These are phyloP conservation scores for Tagetes patula DNA, from an alignment of 129 eudicot genomes.

Conservation along the genomic window DNA sequence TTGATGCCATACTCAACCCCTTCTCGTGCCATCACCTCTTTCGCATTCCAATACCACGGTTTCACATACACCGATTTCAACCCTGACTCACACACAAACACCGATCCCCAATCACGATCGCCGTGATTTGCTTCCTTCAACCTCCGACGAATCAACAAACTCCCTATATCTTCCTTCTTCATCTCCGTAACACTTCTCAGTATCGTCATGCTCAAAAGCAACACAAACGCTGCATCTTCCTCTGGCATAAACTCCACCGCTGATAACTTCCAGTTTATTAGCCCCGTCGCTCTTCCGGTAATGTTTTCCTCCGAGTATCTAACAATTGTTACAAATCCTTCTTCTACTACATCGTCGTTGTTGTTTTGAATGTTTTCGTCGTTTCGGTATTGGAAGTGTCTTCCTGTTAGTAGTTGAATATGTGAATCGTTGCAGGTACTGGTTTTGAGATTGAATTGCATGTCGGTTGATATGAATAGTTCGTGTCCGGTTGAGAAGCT, in stretches of 20 bases:
- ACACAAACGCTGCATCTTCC: slow-evolving; percentile 69
- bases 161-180: slow-evolving; percentile 69
- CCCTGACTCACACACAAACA: slow-evolving; percentile 45
- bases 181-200: slow-evolving; percentile 68
- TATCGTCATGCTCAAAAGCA: slow-evolving; percentile 53
- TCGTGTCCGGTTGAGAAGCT: slow-evolving; percentile 74
- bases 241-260: slow-evolving; percentile 68
- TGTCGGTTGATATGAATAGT: slow-evolving; percentile 41
- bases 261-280: slow-evolving; percentile 78
- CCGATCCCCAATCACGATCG: slow-evolving; percentile 85
- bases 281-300: slow-evolving; percentile 84
- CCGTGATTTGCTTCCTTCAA: slow-evolving; percentile 64
- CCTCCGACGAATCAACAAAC: slow-evolving; percentile 65
- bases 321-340: slow-evolving; percentile 71
- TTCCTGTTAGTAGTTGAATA: slow-evolving; percentile 64
- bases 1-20: slow-evolving; percentile 37
- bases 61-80: slow-evolving; percentile 44
- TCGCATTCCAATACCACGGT: slow-evolving; percentile 82
- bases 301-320: slow-evolving; percentile 72
- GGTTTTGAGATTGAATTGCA: slow-evolving; percentile 46
- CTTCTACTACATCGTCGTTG: slow-evolving; percentile 28
- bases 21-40: slow-evolving; percentile 50
- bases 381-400: slow-evolving; percentile 57
- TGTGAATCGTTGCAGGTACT: slow-evolving; percentile 35
- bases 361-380: slow-evolving; percentile 30